Evolutionary conservation across 1,139 yeast genomes (phyloP).

Genomic region (Candida pseudoviswanathii): DNA sequence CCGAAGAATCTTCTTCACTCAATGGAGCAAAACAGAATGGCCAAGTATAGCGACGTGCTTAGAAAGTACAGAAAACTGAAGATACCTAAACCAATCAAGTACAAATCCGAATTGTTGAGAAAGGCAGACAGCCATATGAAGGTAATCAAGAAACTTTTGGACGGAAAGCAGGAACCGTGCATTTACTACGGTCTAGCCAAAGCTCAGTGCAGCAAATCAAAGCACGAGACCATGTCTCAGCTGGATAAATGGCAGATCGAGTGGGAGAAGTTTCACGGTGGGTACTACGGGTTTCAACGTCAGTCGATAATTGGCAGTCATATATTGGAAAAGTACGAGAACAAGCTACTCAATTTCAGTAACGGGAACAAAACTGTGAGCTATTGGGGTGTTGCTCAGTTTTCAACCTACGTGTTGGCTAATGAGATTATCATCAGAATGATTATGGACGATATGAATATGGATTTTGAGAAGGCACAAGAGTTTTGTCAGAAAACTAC

Average conservation of each 20-base stretch:
- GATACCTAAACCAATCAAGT: slow-evolving; percentile 31
- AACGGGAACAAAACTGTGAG: slow-evolving; percentile 44
- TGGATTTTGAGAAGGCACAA: slow-evolving; percentile 45
- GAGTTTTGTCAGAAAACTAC: slow-evolving; percentile 46
- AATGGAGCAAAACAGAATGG: slow-evolving; percentile 17
- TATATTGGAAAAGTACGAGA: slow-evolving; percentile 30
- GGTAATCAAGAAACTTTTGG: slow-evolving; percentile 44
- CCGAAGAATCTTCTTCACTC: slow-evolving; percentile 11
- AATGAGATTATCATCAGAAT: slow-evolving; percentile 61
- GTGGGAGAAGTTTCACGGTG: slow-evolving; percentile 54
- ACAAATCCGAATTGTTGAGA: slow-evolving; percentile 24
- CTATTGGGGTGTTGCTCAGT: slow-evolving; percentile 64
- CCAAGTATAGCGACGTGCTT: slow-evolving; percentile 18
- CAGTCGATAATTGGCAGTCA: slow-evolving; percentile 51
- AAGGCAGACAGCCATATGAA: slow-evolving; percentile 32
- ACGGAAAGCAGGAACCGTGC: slow-evolving; percentile 44
- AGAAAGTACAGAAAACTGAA: slow-evolving; percentile 22
- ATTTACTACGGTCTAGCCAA: slow-evolving; percentile 53
- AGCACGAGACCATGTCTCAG: slow-evolving; percentile 46
- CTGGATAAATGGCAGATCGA: slow-evolving; percentile 50
- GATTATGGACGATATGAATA: slow-evolving; percentile 48
- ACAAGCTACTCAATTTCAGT: slow-evolving; percentile 27
- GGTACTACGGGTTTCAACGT: slow-evolving; percentile 62
- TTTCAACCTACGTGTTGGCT: slow-evolving; percentile 59
- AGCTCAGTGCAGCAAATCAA: slow-evolving; percentile 35